Evolutionary conservation across 2,329 filamentous ascomycete species (phyloP).

Genomic region (Alternaria burnsii): DNA sequence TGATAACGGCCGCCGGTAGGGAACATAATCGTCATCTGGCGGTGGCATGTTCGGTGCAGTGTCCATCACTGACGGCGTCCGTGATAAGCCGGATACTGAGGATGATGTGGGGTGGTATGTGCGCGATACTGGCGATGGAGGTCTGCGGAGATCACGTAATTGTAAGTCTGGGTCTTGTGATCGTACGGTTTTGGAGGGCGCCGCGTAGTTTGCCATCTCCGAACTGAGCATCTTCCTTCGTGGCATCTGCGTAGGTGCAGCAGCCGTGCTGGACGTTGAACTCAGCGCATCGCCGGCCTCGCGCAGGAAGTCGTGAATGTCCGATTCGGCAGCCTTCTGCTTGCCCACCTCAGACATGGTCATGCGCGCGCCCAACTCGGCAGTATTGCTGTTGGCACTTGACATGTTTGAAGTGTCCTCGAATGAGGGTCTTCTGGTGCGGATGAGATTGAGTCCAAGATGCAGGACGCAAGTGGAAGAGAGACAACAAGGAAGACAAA

Average conservation of each 20-base stretch:
- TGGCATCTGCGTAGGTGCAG: conserved; percentile 30
- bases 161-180: conserved; percentile 47
- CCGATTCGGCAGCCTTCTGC: conserved; percentile 47
- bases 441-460: conserved; percentile 33
- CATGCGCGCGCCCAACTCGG: conserved; percentile 41
- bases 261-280: conserved; percentile 18
- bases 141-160: conserved; percentile 50
- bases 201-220: conserved; percentile 32
- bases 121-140: conserved; percentile 52
- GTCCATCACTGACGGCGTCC: conserved; percentile 62
- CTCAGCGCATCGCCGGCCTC: conserved; percentile 50
- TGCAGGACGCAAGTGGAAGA: conserved; percentile 31
- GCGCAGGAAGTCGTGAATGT: conserved; percentile 56
- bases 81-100: conserved; percentile 54
- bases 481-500: conserved; percentile 36
- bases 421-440: conserved; percentile 37
- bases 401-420: conserved; percentile 48
- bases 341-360: conserved; percentile 38
- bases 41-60: conserved; percentile 62
- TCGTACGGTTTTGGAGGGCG: conserved; percentile 29
- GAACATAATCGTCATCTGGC: conserved; percentile 68
- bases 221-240: conserved; percentile 36
- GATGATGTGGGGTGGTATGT: conserved; percentile 60
- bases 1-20: conserved; percentile 61
- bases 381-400: conserved; percentile 43